Conservation (phyloP, 495 filamentous ascomycete species). For the Sordaria brevicollis region DNA sequence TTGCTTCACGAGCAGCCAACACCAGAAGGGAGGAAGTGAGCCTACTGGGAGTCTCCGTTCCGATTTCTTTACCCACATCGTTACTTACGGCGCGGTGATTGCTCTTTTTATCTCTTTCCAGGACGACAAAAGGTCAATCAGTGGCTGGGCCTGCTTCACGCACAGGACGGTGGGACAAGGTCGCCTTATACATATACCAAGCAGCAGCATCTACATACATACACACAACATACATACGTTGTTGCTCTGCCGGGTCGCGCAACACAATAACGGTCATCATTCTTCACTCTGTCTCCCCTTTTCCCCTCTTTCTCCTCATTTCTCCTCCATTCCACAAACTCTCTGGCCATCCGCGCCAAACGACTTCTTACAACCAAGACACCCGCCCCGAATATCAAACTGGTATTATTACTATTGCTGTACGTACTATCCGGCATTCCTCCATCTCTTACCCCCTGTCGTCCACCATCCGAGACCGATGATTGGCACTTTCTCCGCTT, state of each 20-base stretch:
- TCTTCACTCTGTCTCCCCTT: neutral
- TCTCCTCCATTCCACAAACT: slow-evolving; percentile 4
- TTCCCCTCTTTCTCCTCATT: slow-evolving; percentile 15
- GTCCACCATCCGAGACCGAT: neutral
- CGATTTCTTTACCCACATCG: neutral
- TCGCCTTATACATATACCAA: neutral
- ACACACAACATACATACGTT: no score
- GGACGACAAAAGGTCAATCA: neutral
- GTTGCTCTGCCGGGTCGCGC: neutral
- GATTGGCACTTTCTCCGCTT: neutral
- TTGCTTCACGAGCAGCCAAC: neutral
- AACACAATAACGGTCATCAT: neutral
- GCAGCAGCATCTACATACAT: no score
- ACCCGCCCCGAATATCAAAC: neutral
- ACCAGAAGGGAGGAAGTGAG: neutral
- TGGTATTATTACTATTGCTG: neutral
- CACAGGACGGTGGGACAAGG: neutral
- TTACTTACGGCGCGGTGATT: neutral
- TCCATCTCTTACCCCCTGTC: neutral
- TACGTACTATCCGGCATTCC: neutral
- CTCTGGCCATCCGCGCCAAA: neutral
- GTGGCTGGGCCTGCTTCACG: neutral
- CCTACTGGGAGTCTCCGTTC: neutral
- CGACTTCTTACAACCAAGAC: neutral
- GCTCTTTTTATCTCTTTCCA: neutral